Evolutionary conservation across 2,329 filamentous ascomycete genomes (phyloP).

Genomic region (Sporothrix brunneoviolacea): DNA sequence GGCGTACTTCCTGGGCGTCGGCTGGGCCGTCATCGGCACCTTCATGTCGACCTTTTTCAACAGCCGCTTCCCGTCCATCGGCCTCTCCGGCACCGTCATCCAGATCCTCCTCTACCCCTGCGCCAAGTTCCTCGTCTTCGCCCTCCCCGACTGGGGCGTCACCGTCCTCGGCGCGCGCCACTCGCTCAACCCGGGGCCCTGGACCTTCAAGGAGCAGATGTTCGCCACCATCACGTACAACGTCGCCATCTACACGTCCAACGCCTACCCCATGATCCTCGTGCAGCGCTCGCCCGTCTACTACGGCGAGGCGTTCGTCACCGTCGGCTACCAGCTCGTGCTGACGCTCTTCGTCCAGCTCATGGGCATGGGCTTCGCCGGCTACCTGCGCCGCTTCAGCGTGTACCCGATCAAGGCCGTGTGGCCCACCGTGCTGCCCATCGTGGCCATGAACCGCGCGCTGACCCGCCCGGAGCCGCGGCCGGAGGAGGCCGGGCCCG

Average conservation of each 20-base stretch:
- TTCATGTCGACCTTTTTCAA: constrained; percentile 37
- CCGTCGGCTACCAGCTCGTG: constrained; percentile 35
- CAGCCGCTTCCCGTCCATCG: constrained; percentile 33
- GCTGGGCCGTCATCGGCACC: constrained; percentile 33
- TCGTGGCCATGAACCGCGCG: constrained; percentile 30
- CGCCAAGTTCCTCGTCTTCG: constrained; percentile 35
- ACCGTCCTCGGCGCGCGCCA: constrained; percentile 32
- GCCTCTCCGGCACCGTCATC: constrained; percentile 30
- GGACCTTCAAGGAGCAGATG: constrained; percentile 38
- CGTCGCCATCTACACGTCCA: constrained; percentile 30
- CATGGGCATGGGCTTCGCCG: constrained; percentile 38
- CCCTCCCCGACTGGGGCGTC: constrained; percentile 40
- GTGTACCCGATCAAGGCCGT: constrained; percentile 33
- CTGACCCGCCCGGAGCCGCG: constrained; percentile 28
- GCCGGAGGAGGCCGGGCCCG: constrained; percentile 31
- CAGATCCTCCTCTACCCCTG: constrained; percentile 43
- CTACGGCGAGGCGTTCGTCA: constrained; percentile 34
- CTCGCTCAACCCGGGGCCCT: constrained; percentile 36
- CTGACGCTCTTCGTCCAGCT: constrained; percentile 35
- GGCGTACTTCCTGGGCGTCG: constrained; percentile 36
- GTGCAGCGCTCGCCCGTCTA: constrained; percentile 32
- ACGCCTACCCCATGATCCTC: constrained; percentile 30
- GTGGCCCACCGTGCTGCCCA: constrained; percentile 37
- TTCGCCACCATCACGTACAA: constrained; percentile 35
- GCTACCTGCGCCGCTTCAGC: constrained; percentile 32